Conservation (phyloP, 2,329 filamentous ascomycete genomes). For the Colletotrichum simmondsii region DNA sequence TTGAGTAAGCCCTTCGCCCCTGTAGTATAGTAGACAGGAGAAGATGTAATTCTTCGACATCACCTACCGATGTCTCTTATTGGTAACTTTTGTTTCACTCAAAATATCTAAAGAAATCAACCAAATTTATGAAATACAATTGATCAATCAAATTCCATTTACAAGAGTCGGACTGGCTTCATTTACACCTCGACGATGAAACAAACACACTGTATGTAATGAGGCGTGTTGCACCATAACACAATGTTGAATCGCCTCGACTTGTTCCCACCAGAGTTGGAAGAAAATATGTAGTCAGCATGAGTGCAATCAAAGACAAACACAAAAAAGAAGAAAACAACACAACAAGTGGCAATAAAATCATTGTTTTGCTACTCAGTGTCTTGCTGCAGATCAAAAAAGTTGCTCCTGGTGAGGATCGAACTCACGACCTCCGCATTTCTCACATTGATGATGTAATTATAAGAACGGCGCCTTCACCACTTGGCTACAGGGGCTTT, state of each 20-base stretch:
- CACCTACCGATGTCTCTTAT: not conserved
- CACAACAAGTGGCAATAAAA: too few species aligned
- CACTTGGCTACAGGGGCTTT: slow-evolving; percentile 45
- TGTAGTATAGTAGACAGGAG: too few species aligned
- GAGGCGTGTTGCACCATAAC: not conserved
- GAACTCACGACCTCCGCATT: slow-evolving; percentile 47
- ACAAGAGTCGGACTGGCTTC: not conserved
- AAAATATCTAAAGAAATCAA: not conserved
- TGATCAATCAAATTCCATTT: not conserved
- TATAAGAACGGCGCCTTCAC: slow-evolving; percentile 48
- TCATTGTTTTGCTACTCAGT: too few species aligned
- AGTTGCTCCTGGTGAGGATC: slow-evolving; percentile 41
- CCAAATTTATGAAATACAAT: too few species aligned
- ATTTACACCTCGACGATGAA: not conserved
- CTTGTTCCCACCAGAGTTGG: not conserved
- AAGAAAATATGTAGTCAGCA: not conserved
- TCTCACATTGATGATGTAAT: slow-evolving; percentile 38
- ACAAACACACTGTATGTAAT: not conserved
- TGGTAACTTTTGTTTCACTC: not conserved
- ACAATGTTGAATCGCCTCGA: not conserved
- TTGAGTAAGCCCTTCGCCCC: not conserved
- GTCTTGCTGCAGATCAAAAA: not conserved
- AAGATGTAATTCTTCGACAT: not conserved
- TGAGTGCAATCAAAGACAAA: too few species aligned
- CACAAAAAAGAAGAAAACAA: too few species aligned